Percentiles rank a stretch among this genome's conserved stretches.
Evolutionary conservation across 352 stramenopile species (phyloP).

Genomic region (Pythium guiyangense): DNA sequence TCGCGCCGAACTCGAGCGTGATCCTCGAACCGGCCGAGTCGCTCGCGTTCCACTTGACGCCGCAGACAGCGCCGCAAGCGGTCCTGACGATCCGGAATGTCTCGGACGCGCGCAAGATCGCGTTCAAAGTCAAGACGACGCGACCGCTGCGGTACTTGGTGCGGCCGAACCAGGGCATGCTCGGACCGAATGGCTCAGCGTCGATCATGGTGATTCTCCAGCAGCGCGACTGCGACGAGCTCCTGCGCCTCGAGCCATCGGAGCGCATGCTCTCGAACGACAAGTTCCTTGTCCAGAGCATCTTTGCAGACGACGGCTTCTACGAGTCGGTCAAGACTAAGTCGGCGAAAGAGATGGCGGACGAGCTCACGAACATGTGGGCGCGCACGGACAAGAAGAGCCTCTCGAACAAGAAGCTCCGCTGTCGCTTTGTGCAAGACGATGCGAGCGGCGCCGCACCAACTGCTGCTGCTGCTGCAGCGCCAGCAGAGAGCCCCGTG

Average conservation of each 20-base stretch:
- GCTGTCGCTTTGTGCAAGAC: conserved; percentile 78
- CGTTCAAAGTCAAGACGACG: conserved; percentile 89
- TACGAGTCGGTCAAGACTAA: conserved; percentile 87
- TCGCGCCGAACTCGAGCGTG: conserved; percentile 72
- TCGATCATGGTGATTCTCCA: conserved; percentile 87
- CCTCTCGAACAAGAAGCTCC: conserved; percentile 86
- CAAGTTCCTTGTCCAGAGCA: conserved; percentile 89
- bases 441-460: conserved; percentile 2
- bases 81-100: conserved; percentile 84
- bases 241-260: conserved; percentile 65
- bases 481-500: conserved; percentile 9
- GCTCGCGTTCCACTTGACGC: conserved; percentile 65
- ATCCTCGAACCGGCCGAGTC: conserved; percentile 80
- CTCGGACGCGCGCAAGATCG: conserved; percentile 75
- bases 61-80: conserved; percentile 63
- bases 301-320: conserved; percentile 80
- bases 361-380: conserved; percentile 88
- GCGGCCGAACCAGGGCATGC: conserved; percentile 82
- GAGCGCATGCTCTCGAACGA: conserved; percentile 85
- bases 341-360: conserved; percentile 82
- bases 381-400: conserved; percentile 70
- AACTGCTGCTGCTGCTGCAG: background rate
- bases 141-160: conserved; percentile 86
- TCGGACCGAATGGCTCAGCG: conserved; percentile 66
- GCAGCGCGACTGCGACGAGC: conserved; percentile 86